These are phyloP conservation scores for Prunus kanzakura DNA, from an alignment of 306 rosid species.

Conservation along the genomic window DNA sequence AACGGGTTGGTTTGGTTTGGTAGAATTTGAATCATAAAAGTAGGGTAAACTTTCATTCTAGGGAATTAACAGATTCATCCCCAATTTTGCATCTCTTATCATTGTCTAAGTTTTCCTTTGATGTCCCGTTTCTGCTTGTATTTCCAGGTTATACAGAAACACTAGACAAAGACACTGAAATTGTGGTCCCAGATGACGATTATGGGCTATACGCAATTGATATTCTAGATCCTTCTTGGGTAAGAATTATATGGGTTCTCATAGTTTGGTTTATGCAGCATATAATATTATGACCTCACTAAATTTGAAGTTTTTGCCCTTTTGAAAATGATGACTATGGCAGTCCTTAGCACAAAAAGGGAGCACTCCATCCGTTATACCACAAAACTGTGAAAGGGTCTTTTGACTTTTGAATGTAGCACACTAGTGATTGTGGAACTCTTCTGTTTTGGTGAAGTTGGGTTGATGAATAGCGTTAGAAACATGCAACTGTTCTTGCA, in stretches of 20 bases:
- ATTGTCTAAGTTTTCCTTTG: constrained; percentile 4
- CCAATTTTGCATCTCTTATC: not conserved
- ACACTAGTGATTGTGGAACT: not conserved
- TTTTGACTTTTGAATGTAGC: not conserved
- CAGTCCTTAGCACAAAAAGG: no score
- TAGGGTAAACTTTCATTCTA: not conserved
- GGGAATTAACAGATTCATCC: not conserved
- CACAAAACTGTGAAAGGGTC: not conserved
- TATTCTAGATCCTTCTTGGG: constrained; percentile 83
- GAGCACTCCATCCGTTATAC: no score
- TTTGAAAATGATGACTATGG: no score
- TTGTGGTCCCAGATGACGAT: constrained; percentile 78
- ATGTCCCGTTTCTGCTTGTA: not conserved
- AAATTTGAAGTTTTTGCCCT: not conserved
- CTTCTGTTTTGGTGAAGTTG: not conserved
- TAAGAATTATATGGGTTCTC: constrained; percentile 18
- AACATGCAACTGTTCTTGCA: not conserved
- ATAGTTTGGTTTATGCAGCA: not conserved
- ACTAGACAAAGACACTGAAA: constrained; percentile 47
- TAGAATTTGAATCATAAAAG: not conserved
- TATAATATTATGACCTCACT: not conserved
- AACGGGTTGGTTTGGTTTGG: not conserved
- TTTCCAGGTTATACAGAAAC: constrained; percentile 73
- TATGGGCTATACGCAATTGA: constrained; percentile 87
- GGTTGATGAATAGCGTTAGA: not conserved